Conservation (phyloP, 2,329 filamentous ascomycete species). For the Diaporthe longicolla region DNA sequence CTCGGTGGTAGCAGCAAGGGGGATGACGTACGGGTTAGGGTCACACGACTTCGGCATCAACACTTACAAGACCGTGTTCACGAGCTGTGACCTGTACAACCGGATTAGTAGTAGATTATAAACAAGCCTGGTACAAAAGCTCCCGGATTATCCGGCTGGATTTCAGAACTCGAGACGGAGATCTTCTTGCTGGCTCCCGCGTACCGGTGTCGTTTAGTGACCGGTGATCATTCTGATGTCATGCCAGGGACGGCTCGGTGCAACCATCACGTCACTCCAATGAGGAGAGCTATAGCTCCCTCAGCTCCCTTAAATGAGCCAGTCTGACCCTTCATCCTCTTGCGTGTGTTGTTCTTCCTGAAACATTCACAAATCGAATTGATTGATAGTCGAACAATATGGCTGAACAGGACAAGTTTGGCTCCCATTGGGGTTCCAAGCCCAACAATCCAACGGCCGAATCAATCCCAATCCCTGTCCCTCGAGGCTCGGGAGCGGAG, state of each 20-base stretch:
- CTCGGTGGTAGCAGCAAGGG: no score
- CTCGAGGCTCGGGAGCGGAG: slow-evolving; percentile 41
- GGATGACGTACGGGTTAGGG: not conserved
- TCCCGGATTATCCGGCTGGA: not conserved
- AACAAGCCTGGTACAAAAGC: not conserved
- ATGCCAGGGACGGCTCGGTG: slow-evolving; percentile 15
- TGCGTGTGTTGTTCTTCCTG: not conserved
- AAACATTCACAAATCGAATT: not conserved
- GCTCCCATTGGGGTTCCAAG: slow-evolving; percentile 41
- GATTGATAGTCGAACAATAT: slow-evolving; percentile 38
- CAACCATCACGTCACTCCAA: slow-evolving; percentile 39
- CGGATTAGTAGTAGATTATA: not conserved
- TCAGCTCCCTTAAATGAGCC: not conserved
- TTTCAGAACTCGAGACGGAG: not conserved
- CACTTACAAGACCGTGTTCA: no score
- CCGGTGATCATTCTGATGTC: slow-evolving; percentile 41
- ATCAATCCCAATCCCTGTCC: slow-evolving; percentile 29
- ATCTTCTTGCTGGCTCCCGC: slow-evolving; percentile 6
- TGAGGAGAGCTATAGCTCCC: slow-evolving; percentile 21
- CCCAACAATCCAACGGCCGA: slow-evolving; percentile 36
- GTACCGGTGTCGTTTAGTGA: not conserved
- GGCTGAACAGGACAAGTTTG: slow-evolving; percentile 46
- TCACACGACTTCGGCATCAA: rapidly evolving
- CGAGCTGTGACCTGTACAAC: no score
- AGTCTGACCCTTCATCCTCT: not conserved